Percentiles rank a stretch among this genome's conserved stretches.
phyloP scores from a whole-genome alignment of 2,329 filamentous ascomycete genomes.

The Ceratocystis eucalypticola region DNA sequence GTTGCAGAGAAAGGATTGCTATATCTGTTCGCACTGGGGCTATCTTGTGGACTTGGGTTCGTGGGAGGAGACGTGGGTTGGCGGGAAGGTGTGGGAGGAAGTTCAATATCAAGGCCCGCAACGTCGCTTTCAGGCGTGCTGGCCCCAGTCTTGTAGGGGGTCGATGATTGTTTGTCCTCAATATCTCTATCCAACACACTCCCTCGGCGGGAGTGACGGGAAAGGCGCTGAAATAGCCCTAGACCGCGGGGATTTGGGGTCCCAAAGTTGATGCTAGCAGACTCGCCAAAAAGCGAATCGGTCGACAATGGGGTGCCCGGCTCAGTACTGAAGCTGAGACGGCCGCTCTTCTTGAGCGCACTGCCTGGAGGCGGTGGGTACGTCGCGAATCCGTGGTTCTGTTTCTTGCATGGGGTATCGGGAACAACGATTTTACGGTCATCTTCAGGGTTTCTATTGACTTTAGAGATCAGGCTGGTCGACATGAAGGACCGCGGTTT shows the following conservation, averaged over 20 bases:
- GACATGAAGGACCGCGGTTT: conserved; percentile 55
- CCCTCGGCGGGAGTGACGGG: conserved; percentile 37
- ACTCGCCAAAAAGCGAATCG: conserved; percentile 35
- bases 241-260: conserved; percentile 44
- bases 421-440: conserved; percentile 59
- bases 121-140: conserved; percentile 8
- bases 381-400: conserved; percentile 51
- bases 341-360: conserved; percentile 48
- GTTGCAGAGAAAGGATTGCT: conserved; percentile 32
- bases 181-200: conserved; percentile 74
- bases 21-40: conserved; percentile 36
- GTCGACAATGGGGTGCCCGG: conserved; percentile 72
- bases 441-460: conserved; percentile 70
- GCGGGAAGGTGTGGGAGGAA: conserved; percentile 78
- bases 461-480: conserved; percentile 87
- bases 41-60: conserved; percentile 32
- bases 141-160: conserved; percentile 17
- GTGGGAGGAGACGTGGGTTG: conserved; percentile 46
- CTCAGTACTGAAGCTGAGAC: conserved; percentile 56
- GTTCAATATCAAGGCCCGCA: conserved; percentile 36
- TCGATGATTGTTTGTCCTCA: conserved; percentile 46
- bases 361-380: conserved; percentile 47
- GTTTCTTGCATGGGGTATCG: conserved; percentile 92
- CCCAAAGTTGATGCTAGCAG: conserved; percentile 30
- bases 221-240: conserved; percentile 51